phyloP scores from a whole-genome alignment of 2,329 filamentous ascomycete species.

The Ampelomyces quisqualis region DNA sequence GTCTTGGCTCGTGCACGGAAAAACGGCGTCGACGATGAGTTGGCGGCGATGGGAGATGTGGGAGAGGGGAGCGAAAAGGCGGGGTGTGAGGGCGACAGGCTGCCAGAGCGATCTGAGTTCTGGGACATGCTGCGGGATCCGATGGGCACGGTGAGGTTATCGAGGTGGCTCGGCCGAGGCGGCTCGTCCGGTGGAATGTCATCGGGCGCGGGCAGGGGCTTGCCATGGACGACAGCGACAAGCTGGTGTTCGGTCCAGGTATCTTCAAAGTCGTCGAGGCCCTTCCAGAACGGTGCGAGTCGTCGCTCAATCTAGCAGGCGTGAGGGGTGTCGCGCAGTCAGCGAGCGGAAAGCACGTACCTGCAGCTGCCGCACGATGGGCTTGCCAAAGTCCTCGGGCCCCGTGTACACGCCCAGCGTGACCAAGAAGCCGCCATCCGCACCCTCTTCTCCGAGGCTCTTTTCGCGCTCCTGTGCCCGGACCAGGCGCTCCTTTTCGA shows the following conservation, averaged over 20 bases:
- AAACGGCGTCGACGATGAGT: slow-evolving; percentile 51
- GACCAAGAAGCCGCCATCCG: slow-evolving; percentile 92
- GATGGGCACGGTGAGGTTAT: slow-evolving; percentile 77
- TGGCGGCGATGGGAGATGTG: slow-evolving; percentile 52
- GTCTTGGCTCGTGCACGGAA: slow-evolving; percentile 88
- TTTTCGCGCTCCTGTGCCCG: slow-evolving; percentile 82
- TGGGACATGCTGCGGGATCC: slow-evolving; percentile 73
- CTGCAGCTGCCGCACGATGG: slow-evolving; percentile 84
- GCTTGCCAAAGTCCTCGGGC: slow-evolving; percentile 89
- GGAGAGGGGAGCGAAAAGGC: slow-evolving; percentile 63
- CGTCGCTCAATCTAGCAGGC: slow-evolving; percentile 79
- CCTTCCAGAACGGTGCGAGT: slow-evolving; percentile 93
- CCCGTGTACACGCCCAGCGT: slow-evolving; percentile 93
- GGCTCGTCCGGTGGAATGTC: slow-evolving; percentile 72
- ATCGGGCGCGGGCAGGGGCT: slow-evolving; percentile 81
- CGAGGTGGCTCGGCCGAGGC: slow-evolving; percentile 56
- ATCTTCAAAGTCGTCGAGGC: slow-evolving; percentile 82
- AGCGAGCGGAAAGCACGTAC: slow-evolving; percentile 53
- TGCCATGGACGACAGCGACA: slow-evolving; percentile 82
- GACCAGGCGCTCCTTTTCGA: slow-evolving; percentile 76
- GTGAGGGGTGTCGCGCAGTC: slow-evolving; percentile 14
- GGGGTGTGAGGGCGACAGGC: slow-evolving; percentile 60
- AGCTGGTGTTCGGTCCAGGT: slow-evolving; percentile 95
- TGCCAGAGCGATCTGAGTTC: slow-evolving; percentile 69
- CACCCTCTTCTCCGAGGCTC: slow-evolving; percentile 86